Evolutionary conservation across 2,329 filamentous ascomycete genomes (phyloP).

Genomic region (Trichoderma gracile): DNA sequence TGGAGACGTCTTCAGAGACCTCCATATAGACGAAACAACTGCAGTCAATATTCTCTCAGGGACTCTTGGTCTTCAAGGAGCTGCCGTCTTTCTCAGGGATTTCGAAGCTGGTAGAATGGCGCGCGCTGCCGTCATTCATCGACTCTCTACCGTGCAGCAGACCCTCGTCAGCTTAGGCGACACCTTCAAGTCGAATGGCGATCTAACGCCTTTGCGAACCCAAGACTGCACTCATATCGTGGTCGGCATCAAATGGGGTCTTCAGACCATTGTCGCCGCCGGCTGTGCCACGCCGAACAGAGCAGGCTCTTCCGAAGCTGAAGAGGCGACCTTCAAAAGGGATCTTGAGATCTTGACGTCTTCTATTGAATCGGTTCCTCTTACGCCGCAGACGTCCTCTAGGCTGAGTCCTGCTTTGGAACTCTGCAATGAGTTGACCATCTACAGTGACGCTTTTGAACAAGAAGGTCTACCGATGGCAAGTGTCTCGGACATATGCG

Average conservation of each 20-base stretch:
- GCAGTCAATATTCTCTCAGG: slow-evolving; percentile 28
- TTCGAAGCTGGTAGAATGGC: rapidly evolving
- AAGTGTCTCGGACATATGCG: neutral
- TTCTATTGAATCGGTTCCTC: neutral
- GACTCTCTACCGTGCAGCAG: slow-evolving; percentile 15
- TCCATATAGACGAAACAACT: slow-evolving; percentile 17
- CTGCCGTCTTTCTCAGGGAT: slow-evolving; percentile 24
- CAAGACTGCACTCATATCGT: slow-evolving; percentile 27
- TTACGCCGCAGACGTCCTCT: neutral
- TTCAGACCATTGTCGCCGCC: slow-evolving; percentile 25
- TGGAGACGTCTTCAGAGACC: neutral
- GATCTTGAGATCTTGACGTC: slow-evolving; percentile 18
- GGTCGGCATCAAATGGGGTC: slow-evolving; percentile 25
- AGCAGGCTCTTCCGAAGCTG: neutral
- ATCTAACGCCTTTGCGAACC: neutral
- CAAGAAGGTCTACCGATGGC: neutral
- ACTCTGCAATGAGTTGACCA: slow-evolving; percentile 17
- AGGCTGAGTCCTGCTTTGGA: neutral
- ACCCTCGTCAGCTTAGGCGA: neutral
- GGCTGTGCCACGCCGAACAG: neutral
- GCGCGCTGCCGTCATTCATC: neutral
- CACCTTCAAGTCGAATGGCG: neutral
- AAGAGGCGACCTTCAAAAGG: neutral
- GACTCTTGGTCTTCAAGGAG: slow-evolving; percentile 4
- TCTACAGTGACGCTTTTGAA: slow-evolving; percentile 27